Evolutionary conservation across 1,284 basidiomycete genomes (phyloP).

Genomic region (Cystobasidium pallidum): DNA sequence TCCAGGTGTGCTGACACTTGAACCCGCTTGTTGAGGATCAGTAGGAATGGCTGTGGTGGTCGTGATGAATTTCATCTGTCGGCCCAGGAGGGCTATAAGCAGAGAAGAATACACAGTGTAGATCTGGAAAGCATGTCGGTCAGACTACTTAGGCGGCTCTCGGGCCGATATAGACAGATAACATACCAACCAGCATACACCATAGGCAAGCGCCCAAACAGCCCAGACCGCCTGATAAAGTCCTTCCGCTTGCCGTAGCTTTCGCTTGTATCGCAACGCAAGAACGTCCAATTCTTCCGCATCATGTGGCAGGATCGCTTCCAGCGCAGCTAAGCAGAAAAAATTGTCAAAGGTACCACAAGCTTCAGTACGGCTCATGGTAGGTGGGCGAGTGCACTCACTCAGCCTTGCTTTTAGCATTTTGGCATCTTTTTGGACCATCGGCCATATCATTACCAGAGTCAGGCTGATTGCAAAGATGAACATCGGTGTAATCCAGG

Average conservation of each 20-base stretch:
- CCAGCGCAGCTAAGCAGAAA: background rate
- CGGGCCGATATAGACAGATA: background rate
- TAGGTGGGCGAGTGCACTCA: too few species aligned
- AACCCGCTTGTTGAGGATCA: constrained; percentile 7
- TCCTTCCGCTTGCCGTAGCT: constrained; percentile 16
- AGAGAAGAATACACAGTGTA: constrained; percentile 35
- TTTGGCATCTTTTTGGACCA: constrained; percentile 1
- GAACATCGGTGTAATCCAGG: constrained; percentile 24
- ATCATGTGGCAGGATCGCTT: background rate
- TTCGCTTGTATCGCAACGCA: background rate
- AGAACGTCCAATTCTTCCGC: background rate
- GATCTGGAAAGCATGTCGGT: constrained; percentile 9
- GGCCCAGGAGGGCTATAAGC: constrained; percentile 11
- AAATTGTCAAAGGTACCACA: background rate
- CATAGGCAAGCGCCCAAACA: constrained; percentile 37
- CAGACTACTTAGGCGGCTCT: background rate
- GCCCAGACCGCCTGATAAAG: constrained; percentile 35
- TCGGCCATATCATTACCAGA: constrained; percentile 23
- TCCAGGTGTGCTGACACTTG: background rate
- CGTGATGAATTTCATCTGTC: constrained; percentile 20
- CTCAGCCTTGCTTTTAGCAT: constrained; percentile 1
- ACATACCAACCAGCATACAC: constrained; percentile 33
- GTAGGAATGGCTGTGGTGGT: constrained; percentile 7
- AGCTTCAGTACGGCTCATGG: too few species aligned
- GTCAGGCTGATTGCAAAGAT: constrained; percentile 16